Conservation (phyloP, 208 protist genomes). For the Wallacemonas rigidus region DNA sequence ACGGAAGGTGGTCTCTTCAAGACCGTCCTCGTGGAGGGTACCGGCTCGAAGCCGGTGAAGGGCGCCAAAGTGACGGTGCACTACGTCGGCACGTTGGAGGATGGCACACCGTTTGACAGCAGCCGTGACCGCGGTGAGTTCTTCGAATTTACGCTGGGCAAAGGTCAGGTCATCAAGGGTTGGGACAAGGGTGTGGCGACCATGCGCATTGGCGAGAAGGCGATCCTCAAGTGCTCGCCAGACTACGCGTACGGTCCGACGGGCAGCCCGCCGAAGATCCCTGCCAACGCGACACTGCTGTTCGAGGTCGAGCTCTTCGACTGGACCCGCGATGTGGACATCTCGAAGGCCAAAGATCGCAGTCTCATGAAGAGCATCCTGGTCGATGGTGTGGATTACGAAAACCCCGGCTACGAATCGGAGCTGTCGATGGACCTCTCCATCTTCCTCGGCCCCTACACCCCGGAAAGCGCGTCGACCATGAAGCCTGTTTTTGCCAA, state of each 20-base stretch:
- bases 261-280: constrained; percentile 86
- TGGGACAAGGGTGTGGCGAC: constrained; percentile 92
- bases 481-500: constrained; percentile 50
- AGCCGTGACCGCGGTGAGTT: constrained; percentile 78
- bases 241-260: constrained; percentile 86
- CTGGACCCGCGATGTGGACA: constrained; percentile 81
- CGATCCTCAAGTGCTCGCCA: constrained; percentile 62
- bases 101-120: constrained; percentile 91
- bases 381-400: constrained; percentile 71
- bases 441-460: constrained; percentile 53
- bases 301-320: constrained; percentile 92
- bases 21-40: constrained; percentile 82
- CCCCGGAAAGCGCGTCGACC: constrained; percentile 36
- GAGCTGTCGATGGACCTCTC: constrained; percentile 58
- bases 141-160: constrained; percentile 88
- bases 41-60: constrained; percentile 62
- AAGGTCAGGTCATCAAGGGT: constrained; percentile 91
- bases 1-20: constrained; percentile 77
- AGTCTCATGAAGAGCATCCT: constrained; percentile 79
- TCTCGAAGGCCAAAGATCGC: constrained; percentile 70
- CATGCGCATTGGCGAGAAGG: constrained; percentile 90
- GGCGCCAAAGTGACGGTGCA: constrained; percentile 88
- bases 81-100: constrained; percentile 87
- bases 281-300: constrained; percentile 82
- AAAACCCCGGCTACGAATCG: constrained; percentile 83